phyloP scores from a whole-genome alignment of 139 green algal genomes.

The Bryopsis sp. region DNA sequence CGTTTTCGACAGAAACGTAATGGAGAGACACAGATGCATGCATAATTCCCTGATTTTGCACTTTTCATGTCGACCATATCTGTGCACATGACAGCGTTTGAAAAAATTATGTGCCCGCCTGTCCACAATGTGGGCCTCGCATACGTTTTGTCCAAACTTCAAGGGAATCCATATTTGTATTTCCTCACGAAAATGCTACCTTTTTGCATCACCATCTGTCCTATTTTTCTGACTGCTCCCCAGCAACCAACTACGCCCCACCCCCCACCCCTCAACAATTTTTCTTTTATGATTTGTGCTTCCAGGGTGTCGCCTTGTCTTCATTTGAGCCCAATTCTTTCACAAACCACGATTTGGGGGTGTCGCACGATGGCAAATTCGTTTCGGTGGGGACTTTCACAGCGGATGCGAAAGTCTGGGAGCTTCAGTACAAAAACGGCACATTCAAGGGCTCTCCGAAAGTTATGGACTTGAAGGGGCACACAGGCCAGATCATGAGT shows the following conservation, averaged over 20 bases:
- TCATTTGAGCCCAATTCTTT: conserved; percentile 13
- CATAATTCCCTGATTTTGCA: neutral
- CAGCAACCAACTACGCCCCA: neutral
- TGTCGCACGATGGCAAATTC: conserved; percentile 8
- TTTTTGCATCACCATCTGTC: neutral
- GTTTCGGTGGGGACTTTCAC: conserved; percentile 7
- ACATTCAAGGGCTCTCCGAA: conserved; percentile 5
- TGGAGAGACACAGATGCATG: neutral
- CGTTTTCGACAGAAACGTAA: neutral
- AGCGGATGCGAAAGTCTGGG: conserved; percentile 18
- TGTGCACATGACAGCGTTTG: neutral
- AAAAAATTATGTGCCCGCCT: neutral
- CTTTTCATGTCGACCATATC: neutral
- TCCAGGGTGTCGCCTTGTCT: conserved; percentile 9
- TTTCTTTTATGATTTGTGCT: too few relatives aligned
- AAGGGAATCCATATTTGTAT: neutral
- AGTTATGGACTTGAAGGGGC: conserved; percentile 16
- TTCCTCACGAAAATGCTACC: neutral
- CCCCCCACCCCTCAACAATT: too few relatives aligned
- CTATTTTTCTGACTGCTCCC: neutral
- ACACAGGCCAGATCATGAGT: conserved; percentile 1
- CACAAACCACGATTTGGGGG: conserved; percentile 3
- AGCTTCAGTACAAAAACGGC: conserved; percentile 11
- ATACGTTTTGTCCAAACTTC: too few relatives aligned
- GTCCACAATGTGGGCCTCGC: too few relatives aligned